phyloP scores from a whole-genome alignment of 305 asterid species.

The Fraxinus sp. region DNA sequence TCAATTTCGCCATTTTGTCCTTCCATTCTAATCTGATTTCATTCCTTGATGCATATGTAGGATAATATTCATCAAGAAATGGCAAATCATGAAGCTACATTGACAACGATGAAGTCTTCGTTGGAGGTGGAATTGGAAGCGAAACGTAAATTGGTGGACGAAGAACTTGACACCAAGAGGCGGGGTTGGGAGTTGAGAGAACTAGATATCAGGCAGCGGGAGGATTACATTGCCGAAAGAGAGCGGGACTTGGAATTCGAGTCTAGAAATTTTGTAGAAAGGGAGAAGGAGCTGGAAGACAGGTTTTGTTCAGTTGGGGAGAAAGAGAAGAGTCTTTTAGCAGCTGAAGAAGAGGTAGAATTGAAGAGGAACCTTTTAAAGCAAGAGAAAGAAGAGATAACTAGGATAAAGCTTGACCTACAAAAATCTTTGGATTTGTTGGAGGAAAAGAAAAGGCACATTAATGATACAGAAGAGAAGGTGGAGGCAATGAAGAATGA shows the following conservation, averaged over 20 bases:
- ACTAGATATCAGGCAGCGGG: slow-evolving; percentile 72
- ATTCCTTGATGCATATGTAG: slow-evolving; percentile 45
- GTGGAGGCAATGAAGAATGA: slow-evolving; percentile 71
- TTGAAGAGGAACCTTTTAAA: slow-evolving; percentile 39
- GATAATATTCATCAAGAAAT: slow-evolving; percentile 49
- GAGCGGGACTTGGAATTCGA: slow-evolving; percentile 65
- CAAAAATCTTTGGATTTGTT: slow-evolving; percentile 57
- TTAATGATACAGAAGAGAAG: slow-evolving; percentile 58
- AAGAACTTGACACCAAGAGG: slow-evolving; percentile 66
- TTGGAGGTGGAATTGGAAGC: slow-evolving; percentile 66
- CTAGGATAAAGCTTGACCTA: slow-evolving; percentile 52
- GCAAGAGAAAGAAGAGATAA: slow-evolving; percentile 59
- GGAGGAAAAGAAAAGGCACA: slow-evolving; percentile 55
- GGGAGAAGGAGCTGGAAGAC: slow-evolving; percentile 65
- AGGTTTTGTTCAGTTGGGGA: slow-evolving; percentile 43
- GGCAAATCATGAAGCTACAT: slow-evolving; percentile 58
- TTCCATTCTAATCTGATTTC: slow-evolving; percentile 21
- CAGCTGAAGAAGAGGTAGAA: slow-evolving; percentile 59
- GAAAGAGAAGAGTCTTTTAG: slow-evolving; percentile 54
- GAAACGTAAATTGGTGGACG: slow-evolving; percentile 66
- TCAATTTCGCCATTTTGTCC: neutral
- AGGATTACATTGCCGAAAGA: slow-evolving; percentile 66
- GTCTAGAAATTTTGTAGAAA: slow-evolving; percentile 51
- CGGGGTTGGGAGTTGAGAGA: slow-evolving; percentile 89
- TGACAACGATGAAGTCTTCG: slow-evolving; percentile 50